phyloP scores from a whole-genome alignment of 768 basidiomycete species.

The Lentinula lateritia region DNA sequence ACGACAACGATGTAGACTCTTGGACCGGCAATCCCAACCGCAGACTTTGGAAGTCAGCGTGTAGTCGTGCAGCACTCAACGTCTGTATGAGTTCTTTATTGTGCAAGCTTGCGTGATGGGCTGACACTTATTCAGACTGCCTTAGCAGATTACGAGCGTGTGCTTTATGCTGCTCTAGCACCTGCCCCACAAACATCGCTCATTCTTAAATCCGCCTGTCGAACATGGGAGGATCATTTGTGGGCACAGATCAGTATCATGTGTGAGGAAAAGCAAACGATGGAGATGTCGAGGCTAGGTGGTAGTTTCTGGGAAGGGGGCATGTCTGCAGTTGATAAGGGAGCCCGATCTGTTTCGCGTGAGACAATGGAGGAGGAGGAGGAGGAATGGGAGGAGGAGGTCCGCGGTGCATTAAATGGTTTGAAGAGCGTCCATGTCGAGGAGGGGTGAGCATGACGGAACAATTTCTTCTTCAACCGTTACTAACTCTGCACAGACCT shows the following conservation, averaged over 20 bases:
- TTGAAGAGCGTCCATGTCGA: slow-evolving; percentile 52
- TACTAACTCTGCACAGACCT: slow-evolving; percentile 29
- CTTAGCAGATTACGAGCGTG: slow-evolving; percentile 70
- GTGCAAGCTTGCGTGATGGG: background rate
- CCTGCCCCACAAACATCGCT: slow-evolving; percentile 63
- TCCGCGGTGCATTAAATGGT: slow-evolving; percentile 48
- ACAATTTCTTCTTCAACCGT: background rate
- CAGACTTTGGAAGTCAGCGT: slow-evolving; percentile 84
- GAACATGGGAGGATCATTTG: slow-evolving; percentile 92
- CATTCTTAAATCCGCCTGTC: slow-evolving; percentile 67
- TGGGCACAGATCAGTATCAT: slow-evolving; percentile 86
- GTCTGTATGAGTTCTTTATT: slow-evolving; percentile 35
- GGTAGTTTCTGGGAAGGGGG: slow-evolving; percentile 82
- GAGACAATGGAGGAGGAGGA: slow-evolving; percentile 26
- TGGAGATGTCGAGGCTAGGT: slow-evolving; percentile 59
- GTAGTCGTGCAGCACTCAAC: slow-evolving; percentile 72
- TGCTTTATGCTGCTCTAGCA: slow-evolving; percentile 80
- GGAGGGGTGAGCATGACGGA: slow-evolving; percentile 47
- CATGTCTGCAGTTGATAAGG: slow-evolving; percentile 36
- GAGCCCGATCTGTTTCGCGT: slow-evolving; percentile 20
- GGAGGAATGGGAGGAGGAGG: slow-evolving; percentile 65
- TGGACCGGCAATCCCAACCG: slow-evolving; percentile 77
- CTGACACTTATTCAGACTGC: slow-evolving; percentile 32
- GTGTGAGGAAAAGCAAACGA: slow-evolving; percentile 75
- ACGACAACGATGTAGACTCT: slow-evolving; percentile 38